Conservation (phyloP, 2,329 filamentous ascomycete species). For the Calonectria montana region DNA sequence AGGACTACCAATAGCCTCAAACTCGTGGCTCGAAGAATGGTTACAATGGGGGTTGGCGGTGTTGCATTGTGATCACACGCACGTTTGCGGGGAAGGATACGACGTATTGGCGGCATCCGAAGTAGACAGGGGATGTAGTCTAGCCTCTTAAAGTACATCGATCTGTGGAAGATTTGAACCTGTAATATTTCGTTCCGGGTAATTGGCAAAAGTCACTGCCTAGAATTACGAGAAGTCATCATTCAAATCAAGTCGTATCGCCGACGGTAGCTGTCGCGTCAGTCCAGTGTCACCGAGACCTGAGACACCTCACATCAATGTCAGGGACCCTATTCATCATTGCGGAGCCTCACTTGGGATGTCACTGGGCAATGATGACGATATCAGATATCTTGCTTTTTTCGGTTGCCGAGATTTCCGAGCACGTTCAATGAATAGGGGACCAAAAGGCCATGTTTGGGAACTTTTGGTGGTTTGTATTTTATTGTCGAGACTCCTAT, state of each 20-base stretch:
- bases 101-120: neutral
- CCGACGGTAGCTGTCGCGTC: neutral
- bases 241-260: neutral
- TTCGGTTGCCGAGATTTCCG: neutral
- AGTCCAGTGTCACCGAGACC: neutral
- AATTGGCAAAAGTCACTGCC: conserved; percentile 2
- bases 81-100: conserved; percentile 5
- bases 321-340: neutral
- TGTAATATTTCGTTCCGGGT: neutral
- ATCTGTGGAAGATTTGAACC: conserved; percentile 2
- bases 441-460: neutral
- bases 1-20: conserved; percentile 6
- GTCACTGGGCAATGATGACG: neutral
- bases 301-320: neutral
- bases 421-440: neutral
- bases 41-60: conserved; percentile 1
- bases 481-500: neutral
- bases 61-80: conserved; percentile 16
- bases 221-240: neutral
- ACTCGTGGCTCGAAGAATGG: neutral
- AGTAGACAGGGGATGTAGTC: neutral
- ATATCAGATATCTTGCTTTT: neutral
- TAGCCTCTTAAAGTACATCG: neutral
- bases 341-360: neutral
- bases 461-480: neutral